Evolutionary conservation across 192 early-diverging fungal species (phyloP).

Genomic region (Backusella macrospora): DNA sequence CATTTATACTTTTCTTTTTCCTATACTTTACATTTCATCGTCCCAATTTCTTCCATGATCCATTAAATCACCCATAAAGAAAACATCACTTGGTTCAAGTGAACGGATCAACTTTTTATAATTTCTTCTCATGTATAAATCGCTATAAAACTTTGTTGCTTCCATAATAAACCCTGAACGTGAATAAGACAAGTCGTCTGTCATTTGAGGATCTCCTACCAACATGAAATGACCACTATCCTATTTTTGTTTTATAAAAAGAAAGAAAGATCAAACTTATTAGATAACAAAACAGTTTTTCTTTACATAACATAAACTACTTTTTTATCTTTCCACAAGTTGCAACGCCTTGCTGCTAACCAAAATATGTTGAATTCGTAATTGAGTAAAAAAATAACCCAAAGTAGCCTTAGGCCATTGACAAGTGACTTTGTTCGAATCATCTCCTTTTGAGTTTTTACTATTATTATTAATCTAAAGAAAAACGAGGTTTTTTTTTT

Average conservation of each 20-base stretch:
- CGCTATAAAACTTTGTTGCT: conserved; percentile 79
- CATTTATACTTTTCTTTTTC: conserved; percentile 5
- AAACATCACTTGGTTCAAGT: conserved; percentile 61
- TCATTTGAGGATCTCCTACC: conserved; percentile 92
- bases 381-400: conserved; percentile 20
- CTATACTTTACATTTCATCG: conserved; percentile 36
- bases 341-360: conserved; percentile 14
- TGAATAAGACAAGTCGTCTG: conserved; percentile 86
- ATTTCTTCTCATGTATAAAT: conserved; percentile 83
- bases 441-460: not conserved
- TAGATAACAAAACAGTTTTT: not conserved
- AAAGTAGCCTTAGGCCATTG: conserved; percentile 11
- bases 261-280: too few species aligned
- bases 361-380: conserved; percentile 24
- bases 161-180: conserved; percentile 63
- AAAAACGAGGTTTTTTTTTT: too few species aligned
- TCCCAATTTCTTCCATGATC: conserved; percentile 75
- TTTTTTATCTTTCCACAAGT: conserved; percentile 1
- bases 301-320: not conserved
- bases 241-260: not conserved
- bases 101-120: conserved; percentile 57
- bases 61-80: conserved; percentile 89
- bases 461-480: not conserved
- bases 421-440: conserved; percentile 13
- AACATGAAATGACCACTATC: conserved; percentile 55